Evolutionary conservation across 2,329 filamentous ascomycete genomes (phyloP).

Genomic region (Stagonosporopsis chrysanthemi): DNA sequence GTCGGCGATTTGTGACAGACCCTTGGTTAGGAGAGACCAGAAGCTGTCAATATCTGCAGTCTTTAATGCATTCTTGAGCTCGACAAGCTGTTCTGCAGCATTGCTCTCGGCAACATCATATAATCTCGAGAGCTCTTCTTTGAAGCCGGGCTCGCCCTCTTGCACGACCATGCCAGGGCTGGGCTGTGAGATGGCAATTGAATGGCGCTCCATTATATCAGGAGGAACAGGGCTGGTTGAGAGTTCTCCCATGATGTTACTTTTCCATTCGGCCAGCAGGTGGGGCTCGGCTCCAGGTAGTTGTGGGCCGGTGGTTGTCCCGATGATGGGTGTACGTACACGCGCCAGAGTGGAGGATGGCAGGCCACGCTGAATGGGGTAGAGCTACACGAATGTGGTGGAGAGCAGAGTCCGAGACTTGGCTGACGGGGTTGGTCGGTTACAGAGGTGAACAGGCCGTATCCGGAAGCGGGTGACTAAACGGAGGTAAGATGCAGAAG

Average conservation of each 20-base stretch:
- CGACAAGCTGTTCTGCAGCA: slow-evolving; percentile 66
- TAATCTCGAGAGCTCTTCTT: slow-evolving; percentile 44
- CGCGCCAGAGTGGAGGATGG: slow-evolving; percentile 10
- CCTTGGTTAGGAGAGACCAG: slow-evolving; percentile 70
- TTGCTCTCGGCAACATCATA: slow-evolving; percentile 62
- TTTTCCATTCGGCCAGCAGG: slow-evolving; percentile 33
- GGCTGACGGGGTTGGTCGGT: slow-evolving; percentile 30
- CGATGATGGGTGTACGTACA: slow-evolving; percentile 4
- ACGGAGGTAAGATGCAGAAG: slow-evolving; percentile 21
- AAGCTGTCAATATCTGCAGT: slow-evolving; percentile 65
- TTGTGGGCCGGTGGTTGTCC: slow-evolving; percentile 22
- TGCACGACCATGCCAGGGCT: slow-evolving; percentile 55
- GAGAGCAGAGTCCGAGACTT: slow-evolving; percentile 20
- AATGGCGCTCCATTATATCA: slow-evolving; percentile 52
- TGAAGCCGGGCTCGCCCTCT: slow-evolving; percentile 54
- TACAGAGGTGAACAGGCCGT: slow-evolving; percentile 26
- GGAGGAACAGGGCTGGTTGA: slow-evolving; percentile 43
- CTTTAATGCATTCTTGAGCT: slow-evolving; percentile 65
- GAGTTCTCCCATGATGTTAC: slow-evolving; percentile 41
- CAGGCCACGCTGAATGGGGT: slow-evolving; percentile 13
- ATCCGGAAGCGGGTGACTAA: slow-evolving; percentile 34
- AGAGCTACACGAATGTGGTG: slow-evolving; percentile 16
- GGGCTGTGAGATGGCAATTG: slow-evolving; percentile 53
- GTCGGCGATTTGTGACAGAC: slow-evolving; percentile 67
- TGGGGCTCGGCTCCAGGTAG: slow-evolving; percentile 25